These are phyloP conservation scores for Nakaseomyces uthaithaninus DNA, from an alignment of 1,139 yeast species.

Conservation along the genomic window DNA sequence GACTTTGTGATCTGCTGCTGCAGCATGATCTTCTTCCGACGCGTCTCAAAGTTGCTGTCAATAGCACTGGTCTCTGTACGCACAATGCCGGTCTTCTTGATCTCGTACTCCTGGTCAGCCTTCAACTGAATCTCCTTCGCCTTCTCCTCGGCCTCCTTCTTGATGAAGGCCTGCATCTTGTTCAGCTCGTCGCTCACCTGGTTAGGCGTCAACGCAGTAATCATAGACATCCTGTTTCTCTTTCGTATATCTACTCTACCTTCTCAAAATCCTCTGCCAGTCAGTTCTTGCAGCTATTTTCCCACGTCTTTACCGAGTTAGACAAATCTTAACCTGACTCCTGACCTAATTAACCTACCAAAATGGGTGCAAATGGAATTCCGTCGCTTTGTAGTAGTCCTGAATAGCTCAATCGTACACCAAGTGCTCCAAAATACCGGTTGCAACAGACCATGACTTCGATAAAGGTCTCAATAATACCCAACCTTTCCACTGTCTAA, in stretches of 20 bases:
- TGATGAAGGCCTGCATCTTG: constrained; percentile 98
- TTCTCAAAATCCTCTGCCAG: too few species aligned
- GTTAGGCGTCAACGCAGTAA: constrained; percentile 30
- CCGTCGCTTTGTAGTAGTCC: too few species aligned
- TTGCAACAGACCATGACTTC: too few species aligned
- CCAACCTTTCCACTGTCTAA: too few species aligned
- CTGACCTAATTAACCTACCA: too few species aligned
- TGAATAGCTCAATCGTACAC: too few species aligned
- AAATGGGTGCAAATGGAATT: too few species aligned
- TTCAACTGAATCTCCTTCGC: constrained; percentile 92
- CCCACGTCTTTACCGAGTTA: too few species aligned
- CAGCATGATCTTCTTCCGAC: constrained; percentile 82
- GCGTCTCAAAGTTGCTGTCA: constrained; percentile 71
- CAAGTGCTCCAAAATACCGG: too few species aligned
- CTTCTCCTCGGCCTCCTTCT: constrained; percentile 97
- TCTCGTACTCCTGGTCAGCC: constrained; percentile 98
- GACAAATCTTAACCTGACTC: too few species aligned
- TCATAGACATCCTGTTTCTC: constrained; percentile 17
- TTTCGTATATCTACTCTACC: not conserved
- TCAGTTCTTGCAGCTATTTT: too few species aligned
- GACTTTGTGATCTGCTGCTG: constrained; percentile 95
- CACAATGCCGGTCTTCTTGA: constrained; percentile 91
- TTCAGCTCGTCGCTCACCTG: constrained; percentile 91
- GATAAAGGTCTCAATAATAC: too few species aligned
- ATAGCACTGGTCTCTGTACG: constrained; percentile 86